Conservation (phyloP, 768 basidiomycete genomes). For the Mycena vulgaris region DNA sequence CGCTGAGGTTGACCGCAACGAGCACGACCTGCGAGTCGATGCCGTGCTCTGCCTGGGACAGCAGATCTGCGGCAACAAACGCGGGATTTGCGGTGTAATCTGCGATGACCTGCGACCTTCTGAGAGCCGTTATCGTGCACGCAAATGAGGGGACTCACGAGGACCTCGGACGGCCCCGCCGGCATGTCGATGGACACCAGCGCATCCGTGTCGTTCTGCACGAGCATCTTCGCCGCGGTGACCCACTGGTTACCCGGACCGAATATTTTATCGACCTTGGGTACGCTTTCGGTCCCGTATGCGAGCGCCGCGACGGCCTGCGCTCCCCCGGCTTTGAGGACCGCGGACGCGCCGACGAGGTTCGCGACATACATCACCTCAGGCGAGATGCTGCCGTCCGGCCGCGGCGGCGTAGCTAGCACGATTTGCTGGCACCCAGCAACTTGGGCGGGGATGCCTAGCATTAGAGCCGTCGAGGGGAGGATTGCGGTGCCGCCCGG, state of each 20-base stretch:
- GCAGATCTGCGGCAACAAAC: constrained; percentile 96
- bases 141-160: constrained; percentile 70
- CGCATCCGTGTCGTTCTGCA: constrained; percentile 98
- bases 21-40: constrained; percentile 98
- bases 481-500: constrained; percentile 97
- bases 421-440: constrained; percentile 95
- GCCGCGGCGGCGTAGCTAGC: constrained; percentile 94
- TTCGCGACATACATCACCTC: constrained; percentile 98
- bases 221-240: constrained; percentile 99
- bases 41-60: constrained; percentile 99
- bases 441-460: constrained; percentile 97
- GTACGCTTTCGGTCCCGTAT: constrained; percentile 94
- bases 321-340: constrained; percentile 96
- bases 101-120: constrained; percentile 85
- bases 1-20: constrained; percentile 80
- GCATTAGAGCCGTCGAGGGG: constrained; percentile 97
- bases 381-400: constrained; percentile 94
- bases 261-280: constrained; percentile 99
- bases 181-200: constrained; percentile 99
- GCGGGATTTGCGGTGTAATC: constrained; percentile 89
- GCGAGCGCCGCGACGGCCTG: constrained; percentile 97
- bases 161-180: constrained; percentile 96
- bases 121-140: constrained; percentile 4
- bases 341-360: constrained; percentile 89
- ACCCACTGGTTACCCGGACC: constrained; percentile 99